These are phyloP conservation scores for Kregervanrija pseudodelftensis DNA, from an alignment of 805 yeast genomes.

Conservation along the genomic window DNA sequence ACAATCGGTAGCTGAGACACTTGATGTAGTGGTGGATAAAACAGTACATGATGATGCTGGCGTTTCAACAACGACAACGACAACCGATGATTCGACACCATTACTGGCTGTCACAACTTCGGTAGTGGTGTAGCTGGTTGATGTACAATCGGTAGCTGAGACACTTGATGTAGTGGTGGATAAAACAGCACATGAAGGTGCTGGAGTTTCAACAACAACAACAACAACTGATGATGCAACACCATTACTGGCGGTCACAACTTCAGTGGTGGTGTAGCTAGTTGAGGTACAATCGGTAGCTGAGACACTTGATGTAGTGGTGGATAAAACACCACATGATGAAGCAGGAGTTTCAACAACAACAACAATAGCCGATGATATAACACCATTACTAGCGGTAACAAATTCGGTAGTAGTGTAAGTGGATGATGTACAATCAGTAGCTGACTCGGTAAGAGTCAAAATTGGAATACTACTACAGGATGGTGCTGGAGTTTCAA, in stretches of 20 bases:
- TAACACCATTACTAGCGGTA: not conserved
- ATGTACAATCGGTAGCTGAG: not conserved
- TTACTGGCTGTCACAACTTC: not conserved
- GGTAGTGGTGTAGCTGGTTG: not conserved
- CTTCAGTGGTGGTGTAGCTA: not conserved
- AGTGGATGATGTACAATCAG: not conserved
- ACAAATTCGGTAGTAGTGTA: not conserved
- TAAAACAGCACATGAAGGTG: not conserved
- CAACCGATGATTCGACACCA: not conserved
- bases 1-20: not conserved
- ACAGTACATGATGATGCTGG: not conserved
- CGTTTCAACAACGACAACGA: not conserved
- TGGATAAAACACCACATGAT: slow-evolving; percentile 1
- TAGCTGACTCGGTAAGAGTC: too few species aligned
- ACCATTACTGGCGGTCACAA: slow-evolving; percentile 1
- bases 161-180: slow-evolving; percentile 1
- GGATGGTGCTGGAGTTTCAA: not conserved
- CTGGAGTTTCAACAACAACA: slow-evolving; percentile 4
- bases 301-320: not conserved
- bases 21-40: slow-evolving; percentile 1
- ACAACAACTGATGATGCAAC: slow-evolving; percentile 2
- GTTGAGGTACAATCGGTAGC: not conserved
- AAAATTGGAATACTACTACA: not conserved
- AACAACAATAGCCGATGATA: not conserved
- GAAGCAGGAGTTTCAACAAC: slow-evolving; percentile 3